A percentile compares a stretch with the other conserved stretches of the same genome.
phyloP scores from a whole-genome alignment of 768 basidiomycete genomes.

The Boletus bicolor region DNA sequence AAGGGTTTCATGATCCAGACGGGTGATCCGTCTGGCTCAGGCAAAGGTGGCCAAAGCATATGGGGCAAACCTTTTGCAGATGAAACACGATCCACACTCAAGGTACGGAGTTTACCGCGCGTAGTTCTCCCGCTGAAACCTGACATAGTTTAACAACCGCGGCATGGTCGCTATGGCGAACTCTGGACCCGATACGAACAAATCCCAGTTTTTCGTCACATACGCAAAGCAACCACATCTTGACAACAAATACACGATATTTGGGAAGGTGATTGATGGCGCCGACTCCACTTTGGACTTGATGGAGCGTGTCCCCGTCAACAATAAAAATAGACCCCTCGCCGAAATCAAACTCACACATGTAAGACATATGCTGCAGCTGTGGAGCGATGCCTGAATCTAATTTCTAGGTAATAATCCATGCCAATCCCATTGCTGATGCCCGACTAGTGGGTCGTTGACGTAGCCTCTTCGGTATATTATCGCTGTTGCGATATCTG shows the following conservation, averaged over 20 bases:
- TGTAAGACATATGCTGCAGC: conserved; percentile 43
- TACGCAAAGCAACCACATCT: conserved; percentile 93
- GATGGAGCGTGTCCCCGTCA: conserved; percentile 93
- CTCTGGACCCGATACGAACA: conserved; percentile 90
- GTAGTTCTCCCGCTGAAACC: background rate
- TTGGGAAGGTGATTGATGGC: conserved; percentile 98
- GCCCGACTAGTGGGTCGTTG: conserved; percentile 37
- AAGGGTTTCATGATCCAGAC: conserved; percentile 96
- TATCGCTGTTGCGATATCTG: background rate
- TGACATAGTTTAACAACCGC: conserved; percentile 84
- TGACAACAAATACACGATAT: conserved; percentile 91
- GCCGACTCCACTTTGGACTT: conserved; percentile 88
- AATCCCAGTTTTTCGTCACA: conserved; percentile 85
- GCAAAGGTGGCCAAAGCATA: conserved; percentile 95
- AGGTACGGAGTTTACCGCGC: conserved; percentile 47
- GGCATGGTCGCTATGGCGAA: conserved; percentile 99
- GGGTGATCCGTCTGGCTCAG: conserved; percentile 84
- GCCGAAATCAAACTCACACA: conserved; percentile 78
- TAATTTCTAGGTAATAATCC: conserved; percentile 67
- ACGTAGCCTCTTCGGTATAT: conserved; percentile 1
- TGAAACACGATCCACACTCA: conserved; percentile 91
- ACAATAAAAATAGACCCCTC: conserved; percentile 83
- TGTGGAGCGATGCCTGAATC: background rate
- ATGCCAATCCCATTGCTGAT: conserved; percentile 95
- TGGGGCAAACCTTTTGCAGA: conserved; percentile 93